Percentiles rank a stretch among this genome's conserved stretches.
Evolutionary conservation across 768 basidiomycete genomes (phyloP).

Genomic region (Harrya chromipes): DNA sequence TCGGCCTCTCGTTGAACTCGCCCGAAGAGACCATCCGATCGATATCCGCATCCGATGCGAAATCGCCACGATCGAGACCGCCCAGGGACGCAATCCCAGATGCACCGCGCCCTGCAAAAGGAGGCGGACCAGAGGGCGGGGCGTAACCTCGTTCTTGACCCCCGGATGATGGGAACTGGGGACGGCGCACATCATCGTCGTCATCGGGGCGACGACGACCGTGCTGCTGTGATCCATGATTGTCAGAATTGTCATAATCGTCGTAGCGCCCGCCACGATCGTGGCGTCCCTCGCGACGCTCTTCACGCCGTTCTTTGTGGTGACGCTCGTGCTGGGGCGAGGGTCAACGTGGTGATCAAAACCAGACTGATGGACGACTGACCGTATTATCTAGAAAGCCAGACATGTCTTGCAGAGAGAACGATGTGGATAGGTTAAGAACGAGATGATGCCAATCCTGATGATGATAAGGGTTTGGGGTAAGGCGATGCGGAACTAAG

Average conservation of each 20-base stretch:
- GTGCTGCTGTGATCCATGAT: background rate
- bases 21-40: slow-evolving; percentile 19
- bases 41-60: slow-evolving; percentile 29
- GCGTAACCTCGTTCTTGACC: background rate
- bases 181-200: background rate
- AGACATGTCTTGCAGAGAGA: slow-evolving; percentile 11
- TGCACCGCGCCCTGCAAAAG: background rate
- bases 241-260: background rate
- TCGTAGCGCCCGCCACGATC: background rate
- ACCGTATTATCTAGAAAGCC: slow-evolving; percentile 1
- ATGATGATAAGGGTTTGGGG: background rate
- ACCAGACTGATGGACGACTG: background rate
- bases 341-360: background rate
- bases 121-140: slow-evolving; percentile 9
- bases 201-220: background rate
- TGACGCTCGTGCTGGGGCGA: background rate
- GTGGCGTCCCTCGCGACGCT: slow-evolving; percentile 4
- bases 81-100: slow-evolving; percentile 4
- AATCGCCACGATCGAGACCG: slow-evolving; percentile 24
- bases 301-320: slow-evolving; percentile 12
- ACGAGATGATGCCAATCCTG: background rate
- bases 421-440: background rate
- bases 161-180: background rate
- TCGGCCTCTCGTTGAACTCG: background rate
- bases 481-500: slow-evolving; percentile 1